Conservation (phyloP, 2,329 filamentous ascomycete genomes). For the Colletotrichum sp. region DNA sequence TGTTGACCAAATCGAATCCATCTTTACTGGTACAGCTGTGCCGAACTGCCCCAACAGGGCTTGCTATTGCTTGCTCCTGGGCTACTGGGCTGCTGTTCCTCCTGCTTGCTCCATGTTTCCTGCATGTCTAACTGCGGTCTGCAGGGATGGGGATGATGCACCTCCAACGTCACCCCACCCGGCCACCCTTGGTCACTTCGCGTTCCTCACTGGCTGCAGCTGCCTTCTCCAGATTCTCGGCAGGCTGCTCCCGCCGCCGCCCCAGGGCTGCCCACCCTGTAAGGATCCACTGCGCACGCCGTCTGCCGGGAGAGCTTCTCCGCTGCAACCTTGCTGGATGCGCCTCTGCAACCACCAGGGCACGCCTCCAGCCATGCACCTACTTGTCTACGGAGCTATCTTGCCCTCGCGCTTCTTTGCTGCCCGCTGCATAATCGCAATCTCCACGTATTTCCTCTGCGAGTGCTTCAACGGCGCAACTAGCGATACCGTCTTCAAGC, state of each 20-base stretch:
- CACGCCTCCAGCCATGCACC: neutral
- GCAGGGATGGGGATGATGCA: neutral
- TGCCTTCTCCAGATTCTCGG: neutral
- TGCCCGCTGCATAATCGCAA: neutral
- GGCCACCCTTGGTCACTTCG: neutral
- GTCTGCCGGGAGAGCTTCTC: constrained; percentile 4
- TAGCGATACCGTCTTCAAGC: neutral
- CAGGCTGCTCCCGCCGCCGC: neutral
- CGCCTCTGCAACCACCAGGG: neutral
- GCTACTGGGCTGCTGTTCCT: neutral
- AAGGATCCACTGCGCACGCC: constrained; percentile 7
- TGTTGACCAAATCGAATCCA: neutral
- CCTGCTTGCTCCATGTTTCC: neutral
- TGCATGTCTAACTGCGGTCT: neutral
- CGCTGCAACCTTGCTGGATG: neutral
- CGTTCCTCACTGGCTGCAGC: neutral
- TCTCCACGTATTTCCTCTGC: neutral
- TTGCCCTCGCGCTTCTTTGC: neutral
- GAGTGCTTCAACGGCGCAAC: neutral
- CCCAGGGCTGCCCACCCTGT: neutral
- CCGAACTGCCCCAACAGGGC: neutral
- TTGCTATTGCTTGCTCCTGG: neutral
- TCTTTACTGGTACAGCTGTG: neutral
- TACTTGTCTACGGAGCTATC: neutral
- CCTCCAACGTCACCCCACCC: neutral